phyloP scores from a whole-genome alignment of 2,329 filamentous ascomycete genomes.

The Aspergillus proliferans region DNA sequence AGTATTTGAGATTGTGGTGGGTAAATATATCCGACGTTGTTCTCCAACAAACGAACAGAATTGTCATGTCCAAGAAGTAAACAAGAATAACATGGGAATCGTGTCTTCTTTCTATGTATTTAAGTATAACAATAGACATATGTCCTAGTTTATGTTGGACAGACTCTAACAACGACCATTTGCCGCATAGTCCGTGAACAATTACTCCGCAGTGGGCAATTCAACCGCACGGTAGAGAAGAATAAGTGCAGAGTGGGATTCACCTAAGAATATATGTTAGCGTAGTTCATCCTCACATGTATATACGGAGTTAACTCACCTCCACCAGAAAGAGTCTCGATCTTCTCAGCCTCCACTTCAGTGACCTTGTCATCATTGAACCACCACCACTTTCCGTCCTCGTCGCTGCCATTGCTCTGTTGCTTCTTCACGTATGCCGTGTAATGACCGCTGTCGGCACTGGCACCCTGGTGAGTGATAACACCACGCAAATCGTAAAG shows the following conservation, averaged over 20 bases:
- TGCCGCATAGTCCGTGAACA: neutral
- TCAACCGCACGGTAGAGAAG: slow-evolving; percentile 47
- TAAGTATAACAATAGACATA: too few relatives aligned
- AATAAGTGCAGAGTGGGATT: slow-evolving; percentile 47
- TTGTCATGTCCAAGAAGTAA: neutral
- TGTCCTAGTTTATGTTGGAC: too few relatives aligned
- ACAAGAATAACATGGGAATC: neutral
- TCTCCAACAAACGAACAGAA: neutral
- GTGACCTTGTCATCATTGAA: slow-evolving; percentile 98
- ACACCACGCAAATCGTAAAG: slow-evolving; percentile 92
- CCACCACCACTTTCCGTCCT: slow-evolving; percentile 99
- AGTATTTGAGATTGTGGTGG: neutral
- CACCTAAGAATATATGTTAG: slow-evolving; percentile 30
- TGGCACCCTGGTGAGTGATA: slow-evolving; percentile 92
- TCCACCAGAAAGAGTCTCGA: slow-evolving; percentile 81
- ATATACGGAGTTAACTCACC: slow-evolving; percentile 46
- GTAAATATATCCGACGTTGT: neutral
- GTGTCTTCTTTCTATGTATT: neutral
- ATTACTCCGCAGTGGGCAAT: slow-evolving; percentile 37
- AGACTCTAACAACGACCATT: neutral
- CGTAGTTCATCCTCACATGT: neutral
- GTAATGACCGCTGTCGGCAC: slow-evolving; percentile 96
- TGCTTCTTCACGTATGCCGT: slow-evolving; percentile 96
- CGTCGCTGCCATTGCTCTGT: slow-evolving; percentile 66
- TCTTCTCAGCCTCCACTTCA: slow-evolving; percentile 86